phyloP scores from a whole-genome alignment of 805 yeast species.

The Cyberlindnera japonica region DNA sequence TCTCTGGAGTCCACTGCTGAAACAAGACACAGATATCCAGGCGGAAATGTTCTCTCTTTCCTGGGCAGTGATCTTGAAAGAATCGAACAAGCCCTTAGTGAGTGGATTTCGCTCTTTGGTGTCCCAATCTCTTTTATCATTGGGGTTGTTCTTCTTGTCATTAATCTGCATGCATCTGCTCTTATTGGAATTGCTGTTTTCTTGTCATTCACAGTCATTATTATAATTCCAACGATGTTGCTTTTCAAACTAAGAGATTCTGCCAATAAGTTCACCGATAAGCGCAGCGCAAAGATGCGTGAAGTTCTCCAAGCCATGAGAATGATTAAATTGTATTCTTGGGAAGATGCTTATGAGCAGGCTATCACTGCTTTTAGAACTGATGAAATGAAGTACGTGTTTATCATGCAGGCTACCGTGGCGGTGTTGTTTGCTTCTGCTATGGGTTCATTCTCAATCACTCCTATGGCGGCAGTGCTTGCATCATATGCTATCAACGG shows the following conservation, averaged over 20 bases:
- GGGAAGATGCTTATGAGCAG: constrained; percentile 74
- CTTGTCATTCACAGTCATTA: constrained; percentile 35
- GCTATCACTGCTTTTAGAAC: constrained; percentile 48
- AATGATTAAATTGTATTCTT: constrained; percentile 74
- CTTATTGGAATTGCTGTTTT: constrained; percentile 58
- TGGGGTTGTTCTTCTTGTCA: constrained; percentile 52
- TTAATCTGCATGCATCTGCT: constrained; percentile 65
- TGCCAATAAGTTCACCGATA: constrained; percentile 56
- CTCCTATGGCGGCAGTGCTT: constrained; percentile 51
- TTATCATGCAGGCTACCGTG: constrained; percentile 54
- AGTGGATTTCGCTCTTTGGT: constrained; percentile 48
- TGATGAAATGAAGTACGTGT: constrained; percentile 54
- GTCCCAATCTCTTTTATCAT: constrained; percentile 55
- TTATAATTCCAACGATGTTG: constrained; percentile 43
- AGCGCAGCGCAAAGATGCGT: constrained; percentile 52
- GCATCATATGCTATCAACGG: constrained; percentile 34
- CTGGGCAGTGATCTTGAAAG: constrained; percentile 78
- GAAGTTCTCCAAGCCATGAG: constrained; percentile 57
- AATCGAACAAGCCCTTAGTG: constrained; percentile 65
- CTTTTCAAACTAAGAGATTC: constrained; percentile 41
- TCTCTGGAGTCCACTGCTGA: constrained; percentile 53
- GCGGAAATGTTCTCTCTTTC: constrained; percentile 66
- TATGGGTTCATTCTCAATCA: constrained; percentile 42
- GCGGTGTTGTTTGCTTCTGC: constrained; percentile 51
- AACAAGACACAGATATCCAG: constrained; percentile 55